Evolutionary conservation across 495 filamentous ascomycete species (phyloP).

Genomic region (Cercophora newfieldiana): DNA sequence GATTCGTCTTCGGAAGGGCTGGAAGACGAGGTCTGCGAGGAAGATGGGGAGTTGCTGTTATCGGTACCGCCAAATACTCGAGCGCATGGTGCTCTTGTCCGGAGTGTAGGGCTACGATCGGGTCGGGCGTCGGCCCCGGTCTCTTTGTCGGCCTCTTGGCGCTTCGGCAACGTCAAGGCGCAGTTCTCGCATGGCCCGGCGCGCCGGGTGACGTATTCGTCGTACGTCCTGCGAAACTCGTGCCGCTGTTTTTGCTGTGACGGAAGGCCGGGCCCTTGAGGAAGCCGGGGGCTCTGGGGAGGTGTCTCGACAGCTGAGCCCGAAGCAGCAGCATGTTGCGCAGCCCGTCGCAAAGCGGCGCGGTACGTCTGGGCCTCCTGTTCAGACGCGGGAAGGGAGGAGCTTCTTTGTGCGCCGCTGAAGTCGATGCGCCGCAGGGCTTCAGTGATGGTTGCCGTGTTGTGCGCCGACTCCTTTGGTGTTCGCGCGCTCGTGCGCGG

Average conservation of each 20-base stretch:
- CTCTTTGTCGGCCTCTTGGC: slow-evolving; percentile 41
- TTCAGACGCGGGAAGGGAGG: slow-evolving; percentile 41
- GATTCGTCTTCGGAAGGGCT: slow-evolving; percentile 48
- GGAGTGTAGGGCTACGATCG: slow-evolving; percentile 43
- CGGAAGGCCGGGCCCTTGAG: slow-evolving; percentile 32
- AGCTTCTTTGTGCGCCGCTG: slow-evolving; percentile 35
- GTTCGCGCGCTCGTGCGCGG: slow-evolving; percentile 36
- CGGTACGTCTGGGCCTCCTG: slow-evolving; percentile 45
- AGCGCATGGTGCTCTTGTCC: slow-evolving; percentile 51
- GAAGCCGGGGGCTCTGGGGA: slow-evolving; percentile 59
- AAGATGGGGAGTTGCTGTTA: slow-evolving; percentile 42
- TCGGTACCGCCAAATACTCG: slow-evolving; percentile 45
- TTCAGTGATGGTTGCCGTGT: slow-evolving; percentile 40
- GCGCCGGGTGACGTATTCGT: slow-evolving; percentile 55
- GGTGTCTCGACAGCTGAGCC: slow-evolving; percentile 58
- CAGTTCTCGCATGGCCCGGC: slow-evolving; percentile 62
- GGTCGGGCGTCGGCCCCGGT: slow-evolving; percentile 30
- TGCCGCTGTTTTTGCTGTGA: slow-evolving; percentile 37
- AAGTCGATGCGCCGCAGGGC: slow-evolving; percentile 44
- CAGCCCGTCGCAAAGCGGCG: slow-evolving; percentile 37
- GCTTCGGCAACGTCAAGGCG: slow-evolving; percentile 59
- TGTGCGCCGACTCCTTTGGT: slow-evolving; percentile 31
- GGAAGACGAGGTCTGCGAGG: slow-evolving; percentile 47
- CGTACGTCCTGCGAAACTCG: slow-evolving; percentile 55
- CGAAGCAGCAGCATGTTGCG: slow-evolving; percentile 27